Conservation (phyloP, 768 basidiomycete genomes). For the Psilocybe sp. region DNA sequence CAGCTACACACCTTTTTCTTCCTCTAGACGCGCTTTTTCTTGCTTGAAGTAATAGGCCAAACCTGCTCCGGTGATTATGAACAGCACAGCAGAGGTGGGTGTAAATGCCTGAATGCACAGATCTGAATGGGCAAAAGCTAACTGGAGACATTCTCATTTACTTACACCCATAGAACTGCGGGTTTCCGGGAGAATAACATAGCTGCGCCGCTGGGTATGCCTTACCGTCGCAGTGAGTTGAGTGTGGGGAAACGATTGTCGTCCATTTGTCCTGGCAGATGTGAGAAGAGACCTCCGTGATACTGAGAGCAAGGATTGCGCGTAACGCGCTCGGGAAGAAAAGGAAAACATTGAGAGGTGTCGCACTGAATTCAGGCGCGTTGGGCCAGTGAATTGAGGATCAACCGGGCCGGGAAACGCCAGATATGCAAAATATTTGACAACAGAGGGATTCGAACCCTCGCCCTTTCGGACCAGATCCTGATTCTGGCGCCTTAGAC, state of each 20-base stretch:
- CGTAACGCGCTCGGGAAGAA: too few relatives aligned
- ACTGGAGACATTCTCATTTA: neutral
- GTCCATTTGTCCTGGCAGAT: too few relatives aligned
- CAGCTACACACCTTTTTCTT: constrained; percentile 64
- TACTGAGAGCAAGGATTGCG: too few relatives aligned
- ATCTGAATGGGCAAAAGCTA: neutral
- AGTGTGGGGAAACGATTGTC: too few relatives aligned
- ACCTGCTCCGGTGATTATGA: constrained; percentile 78
- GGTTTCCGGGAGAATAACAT: too few relatives aligned
- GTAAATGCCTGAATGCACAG: constrained; percentile 75
- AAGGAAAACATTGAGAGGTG: too few relatives aligned
- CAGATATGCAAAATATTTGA: constrained; percentile 6
- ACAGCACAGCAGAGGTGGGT: constrained; percentile 77
- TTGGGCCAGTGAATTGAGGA: neutral
- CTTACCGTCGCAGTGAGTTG: too few relatives aligned
- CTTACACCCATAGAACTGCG: neutral
- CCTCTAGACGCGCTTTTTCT: constrained; percentile 78
- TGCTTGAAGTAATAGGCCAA: constrained; percentile 86
- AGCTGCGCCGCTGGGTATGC: too few relatives aligned
- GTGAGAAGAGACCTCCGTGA: too few relatives aligned
- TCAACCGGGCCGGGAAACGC: neutral
- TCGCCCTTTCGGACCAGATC: constrained; percentile 25
- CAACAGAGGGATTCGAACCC: constrained; percentile 28
- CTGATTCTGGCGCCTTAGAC: constrained; percentile 13
- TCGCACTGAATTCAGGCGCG: neutral